These are phyloP conservation scores for Triticum timopheevii DNA, from an alignment of 176 grass and related monocot genomes.

Conservation along the genomic window DNA sequence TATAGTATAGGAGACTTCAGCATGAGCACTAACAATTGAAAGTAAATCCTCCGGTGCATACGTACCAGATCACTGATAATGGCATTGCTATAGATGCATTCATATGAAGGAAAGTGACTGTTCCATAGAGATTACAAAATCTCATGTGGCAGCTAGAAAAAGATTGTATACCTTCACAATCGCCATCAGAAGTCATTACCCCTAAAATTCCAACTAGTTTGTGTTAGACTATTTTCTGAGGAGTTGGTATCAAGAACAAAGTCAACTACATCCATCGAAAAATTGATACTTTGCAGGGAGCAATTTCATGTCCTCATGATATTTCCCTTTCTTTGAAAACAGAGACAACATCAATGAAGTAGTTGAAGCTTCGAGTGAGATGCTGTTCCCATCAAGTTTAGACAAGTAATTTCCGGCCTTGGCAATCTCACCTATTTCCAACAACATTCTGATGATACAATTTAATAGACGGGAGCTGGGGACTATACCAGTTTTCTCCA, in stretches of 20 bases:
- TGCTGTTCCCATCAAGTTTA: not conserved
- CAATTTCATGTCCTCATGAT: not conserved
- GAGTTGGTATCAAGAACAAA: not conserved
- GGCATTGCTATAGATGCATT: not conserved
- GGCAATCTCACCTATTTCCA: not conserved
- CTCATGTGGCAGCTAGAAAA: not conserved
- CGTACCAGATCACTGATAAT: not conserved
- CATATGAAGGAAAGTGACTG: not conserved
- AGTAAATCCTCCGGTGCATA: not conserved
- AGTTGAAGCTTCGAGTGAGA: not conserved
- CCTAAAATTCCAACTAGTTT: not conserved
- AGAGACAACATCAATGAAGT: not conserved
- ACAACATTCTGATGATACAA: not conserved
- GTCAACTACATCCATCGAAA: not conserved
- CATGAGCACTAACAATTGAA: not conserved
- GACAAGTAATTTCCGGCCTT: not conserved
- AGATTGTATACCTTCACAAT: not conserved
- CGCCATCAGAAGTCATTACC: not conserved
- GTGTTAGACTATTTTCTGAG: not conserved
- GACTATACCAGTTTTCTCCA: not conserved
- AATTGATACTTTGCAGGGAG: constrained; percentile 1
- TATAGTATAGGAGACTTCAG: not conserved
- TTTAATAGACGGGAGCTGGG: not conserved
- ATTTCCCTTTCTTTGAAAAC: not conserved
- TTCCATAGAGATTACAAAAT: not conserved